phyloP scores from a whole-genome alignment of 208 protist species.

The Trypanosoma grayi region DNA sequence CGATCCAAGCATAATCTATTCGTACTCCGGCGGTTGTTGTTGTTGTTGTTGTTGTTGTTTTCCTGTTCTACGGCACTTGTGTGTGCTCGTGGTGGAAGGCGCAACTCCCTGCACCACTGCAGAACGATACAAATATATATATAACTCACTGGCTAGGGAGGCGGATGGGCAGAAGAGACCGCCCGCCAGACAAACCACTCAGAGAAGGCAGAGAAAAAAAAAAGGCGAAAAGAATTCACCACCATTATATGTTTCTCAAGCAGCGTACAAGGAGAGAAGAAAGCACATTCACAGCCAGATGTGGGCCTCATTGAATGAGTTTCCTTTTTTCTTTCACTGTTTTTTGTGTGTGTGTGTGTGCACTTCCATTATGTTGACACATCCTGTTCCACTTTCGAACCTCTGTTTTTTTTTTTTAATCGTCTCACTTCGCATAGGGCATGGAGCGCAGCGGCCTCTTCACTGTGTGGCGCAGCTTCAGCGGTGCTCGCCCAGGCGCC shows the following conservation, averaged over 20 bases:
- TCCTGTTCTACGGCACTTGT: too few relatives aligned
- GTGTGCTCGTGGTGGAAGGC: too few relatives aligned
- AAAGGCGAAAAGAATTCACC: too few relatives aligned
- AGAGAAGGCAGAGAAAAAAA: background rate
- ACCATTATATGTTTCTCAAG: too few relatives aligned
- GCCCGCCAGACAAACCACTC: background rate
- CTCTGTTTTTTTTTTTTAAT: constrained; percentile 4
- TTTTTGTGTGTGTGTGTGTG: background rate
- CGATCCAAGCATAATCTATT: background rate
- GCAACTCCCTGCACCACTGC: too few relatives aligned
- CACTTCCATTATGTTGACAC: background rate
- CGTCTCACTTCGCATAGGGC: constrained; percentile 19
- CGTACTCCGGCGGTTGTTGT: background rate
- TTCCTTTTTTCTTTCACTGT: too few relatives aligned
- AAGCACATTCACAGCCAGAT: too few relatives aligned
- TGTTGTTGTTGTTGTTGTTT: too few relatives aligned
- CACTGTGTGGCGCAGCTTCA: constrained; percentile 1
- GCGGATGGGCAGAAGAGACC: background rate
- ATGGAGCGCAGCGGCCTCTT: constrained; percentile 10
- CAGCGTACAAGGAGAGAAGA: too few relatives aligned
- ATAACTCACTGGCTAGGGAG: background rate
- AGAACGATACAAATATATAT: background rate
- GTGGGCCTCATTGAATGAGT: too few relatives aligned
- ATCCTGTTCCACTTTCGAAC: background rate
- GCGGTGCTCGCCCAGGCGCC: constrained; percentile 23